These are phyloP conservation scores for Cucurbita maxima DNA, from an alignment of 306 rosid genomes.

Conservation along the genomic window DNA sequence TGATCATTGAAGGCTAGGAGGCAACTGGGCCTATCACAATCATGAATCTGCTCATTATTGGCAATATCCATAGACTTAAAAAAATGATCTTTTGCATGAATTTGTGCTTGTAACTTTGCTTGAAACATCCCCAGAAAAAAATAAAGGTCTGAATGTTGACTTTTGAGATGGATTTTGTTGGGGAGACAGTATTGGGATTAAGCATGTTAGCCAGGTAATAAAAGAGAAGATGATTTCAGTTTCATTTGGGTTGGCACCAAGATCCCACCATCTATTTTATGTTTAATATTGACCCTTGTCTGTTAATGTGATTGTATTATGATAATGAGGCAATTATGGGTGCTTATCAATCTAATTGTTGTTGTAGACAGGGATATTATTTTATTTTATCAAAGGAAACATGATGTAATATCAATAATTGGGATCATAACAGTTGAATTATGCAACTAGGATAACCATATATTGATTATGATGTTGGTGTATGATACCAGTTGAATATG, in stretches of 20 bases:
- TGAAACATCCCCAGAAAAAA: background rate
- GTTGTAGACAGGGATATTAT: background rate
- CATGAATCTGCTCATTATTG: conserved; percentile 1
- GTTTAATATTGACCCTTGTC: conserved; percentile 4
- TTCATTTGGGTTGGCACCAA: conserved; percentile 21
- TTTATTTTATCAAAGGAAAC: conserved; percentile 1
- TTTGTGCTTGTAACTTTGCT: background rate
- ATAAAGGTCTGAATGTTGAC: conserved; percentile 24
- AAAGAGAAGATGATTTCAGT: conserved; percentile 25
- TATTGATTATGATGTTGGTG: conserved; percentile 10
- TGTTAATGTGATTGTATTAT: conserved; percentile 4
- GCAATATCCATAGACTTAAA: background rate
- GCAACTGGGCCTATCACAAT: background rate
- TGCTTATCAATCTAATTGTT: background rate
- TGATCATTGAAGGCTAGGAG: conserved; percentile 4
- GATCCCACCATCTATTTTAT: conserved; percentile 15
- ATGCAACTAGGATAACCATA: conserved; percentile 7
- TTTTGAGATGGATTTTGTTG: conserved; percentile 16
- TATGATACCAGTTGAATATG: background rate
- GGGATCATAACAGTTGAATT: conserved; percentile 4
- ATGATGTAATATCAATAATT: conserved; percentile 8
- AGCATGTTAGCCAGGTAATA: conserved; percentile 52
- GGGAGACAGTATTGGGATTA: conserved; percentile 32
- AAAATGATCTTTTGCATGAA: conserved; percentile 1
- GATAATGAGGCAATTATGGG: conserved; percentile 4